A percentile compares a stretch with the other conserved stretches of the same genome.
These are phyloP conservation scores for Schizosaccharomyces japonicus DNA, from an alignment of 805 yeast species.

Conservation along the genomic window DNA sequence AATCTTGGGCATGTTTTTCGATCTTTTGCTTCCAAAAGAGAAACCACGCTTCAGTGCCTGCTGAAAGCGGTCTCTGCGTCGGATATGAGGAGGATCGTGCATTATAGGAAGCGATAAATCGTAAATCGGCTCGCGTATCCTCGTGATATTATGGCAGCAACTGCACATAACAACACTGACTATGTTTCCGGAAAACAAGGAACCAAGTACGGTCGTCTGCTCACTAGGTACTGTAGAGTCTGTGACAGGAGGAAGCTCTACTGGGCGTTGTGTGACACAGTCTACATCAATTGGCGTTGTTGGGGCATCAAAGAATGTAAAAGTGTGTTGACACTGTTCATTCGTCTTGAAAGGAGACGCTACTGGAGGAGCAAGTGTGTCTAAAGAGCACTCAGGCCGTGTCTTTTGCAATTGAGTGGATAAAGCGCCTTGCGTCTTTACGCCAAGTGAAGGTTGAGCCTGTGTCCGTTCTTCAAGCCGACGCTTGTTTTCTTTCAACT, in stretches of 20 bases:
- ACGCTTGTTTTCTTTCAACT: background rate
- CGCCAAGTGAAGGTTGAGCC: no score
- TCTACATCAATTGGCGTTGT: background rate
- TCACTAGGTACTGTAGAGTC: background rate
- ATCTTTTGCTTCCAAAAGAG: no score
- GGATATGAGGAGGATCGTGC: background rate
- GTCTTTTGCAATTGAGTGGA: background rate
- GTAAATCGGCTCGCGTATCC: background rate
- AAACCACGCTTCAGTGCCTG: no score
- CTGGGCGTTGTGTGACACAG: background rate
- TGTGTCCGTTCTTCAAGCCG: no score
- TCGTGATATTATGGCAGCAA: background rate
- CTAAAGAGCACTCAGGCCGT: no score
- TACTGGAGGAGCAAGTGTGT: no score
- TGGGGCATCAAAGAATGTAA: background rate
- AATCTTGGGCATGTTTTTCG: no score
- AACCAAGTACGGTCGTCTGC: no score
- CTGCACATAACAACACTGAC: slow-evolving; percentile 2
- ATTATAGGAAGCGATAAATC: background rate
- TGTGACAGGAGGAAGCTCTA: background rate
- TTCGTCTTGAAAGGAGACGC: no score
- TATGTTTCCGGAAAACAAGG: background rate
- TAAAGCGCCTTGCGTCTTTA: background rate
- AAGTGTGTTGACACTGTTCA: no score
- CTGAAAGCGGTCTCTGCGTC: background rate